Evolutionary conservation across 2,329 filamentous ascomycete species (phyloP).

Genomic region (Neofusicoccum ribis): DNA sequence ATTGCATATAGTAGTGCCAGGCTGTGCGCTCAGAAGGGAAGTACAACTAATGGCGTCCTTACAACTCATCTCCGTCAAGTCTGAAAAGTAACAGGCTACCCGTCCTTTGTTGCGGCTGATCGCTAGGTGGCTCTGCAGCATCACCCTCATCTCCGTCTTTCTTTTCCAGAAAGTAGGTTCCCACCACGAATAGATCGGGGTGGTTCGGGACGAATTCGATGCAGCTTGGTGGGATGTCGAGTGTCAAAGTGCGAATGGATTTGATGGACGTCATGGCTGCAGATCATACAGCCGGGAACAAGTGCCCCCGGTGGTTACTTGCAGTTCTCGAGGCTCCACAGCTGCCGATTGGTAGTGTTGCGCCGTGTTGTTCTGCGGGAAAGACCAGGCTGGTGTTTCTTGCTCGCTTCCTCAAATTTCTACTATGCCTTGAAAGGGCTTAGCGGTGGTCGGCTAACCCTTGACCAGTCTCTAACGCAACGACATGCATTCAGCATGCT

Average conservation of each 20-base stretch:
- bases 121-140: conserved; percentile 23
- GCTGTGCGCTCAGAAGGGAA: background rate
- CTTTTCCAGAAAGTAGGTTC: conserved; percentile 77
- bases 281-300: background rate
- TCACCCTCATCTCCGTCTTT: conserved; percentile 32
- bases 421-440: background rate
- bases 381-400: background rate
- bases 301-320: no score
- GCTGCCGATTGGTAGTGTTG: background rate
- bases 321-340: background rate
- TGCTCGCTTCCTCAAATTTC: conserved; percentile 14
- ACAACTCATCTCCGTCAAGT: conserved; percentile 58
- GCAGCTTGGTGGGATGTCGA: conserved; percentile 74
- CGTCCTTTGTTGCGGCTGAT: conserved; percentile 62
- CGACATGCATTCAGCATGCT: background rate
- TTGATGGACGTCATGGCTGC: conserved; percentile 34
- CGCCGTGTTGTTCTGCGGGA: background rate
- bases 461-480: background rate
- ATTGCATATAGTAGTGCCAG: no score
- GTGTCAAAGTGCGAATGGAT: conserved; percentile 52
- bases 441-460: conserved; percentile 1
- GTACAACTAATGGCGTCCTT: conserved; percentile 37
- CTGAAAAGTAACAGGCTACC: conserved; percentile 72
- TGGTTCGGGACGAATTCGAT: conserved; percentile 69
- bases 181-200: conserved; percentile 71